Evolutionary conservation across 1,284 basidiomycete genomes (phyloP), one percentile per base, ranked within the genome.

Genomic region (Rhodotorula sp.): DNA sequence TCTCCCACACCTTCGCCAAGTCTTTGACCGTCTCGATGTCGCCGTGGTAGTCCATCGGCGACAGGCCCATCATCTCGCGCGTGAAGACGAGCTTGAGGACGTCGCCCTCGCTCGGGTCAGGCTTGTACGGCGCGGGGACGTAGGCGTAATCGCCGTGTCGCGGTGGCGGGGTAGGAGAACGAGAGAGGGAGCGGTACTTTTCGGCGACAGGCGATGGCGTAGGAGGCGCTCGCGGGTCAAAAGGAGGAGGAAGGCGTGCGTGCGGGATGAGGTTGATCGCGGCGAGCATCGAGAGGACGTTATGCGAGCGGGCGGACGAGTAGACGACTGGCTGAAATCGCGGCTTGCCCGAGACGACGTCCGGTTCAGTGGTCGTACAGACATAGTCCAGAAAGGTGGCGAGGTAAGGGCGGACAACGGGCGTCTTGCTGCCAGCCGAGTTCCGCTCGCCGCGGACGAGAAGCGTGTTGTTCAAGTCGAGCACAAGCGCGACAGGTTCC

Each of bases 401-500:
- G 46, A 72, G 66, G 66, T 73, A 74, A 20, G 73, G 73, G 8
- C 73, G 54, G 1, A 59, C 68, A 24, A 72, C n/a, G 34, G 73
- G 73, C 19, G 53, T 34, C 44, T 60, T 64, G 10, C 60, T 64
- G n/a, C 58, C 64, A 1, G 9, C 20, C 1, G 46, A 7, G n/a
- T 56, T 54, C 13, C 68, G 51, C 30, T 66, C 52, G 22, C 54
- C 48, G 24, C 73, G 73, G 52, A 61, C 70, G 2, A 74, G 60
- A 17, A 74, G 52, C 27, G 71, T 72, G 59, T 74, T 67, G 54
- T 74, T 74, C 27, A 74, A 55, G 46, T 74, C 73, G 29, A 74
- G 66, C 17, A 74, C 46, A 20, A 74, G 39, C 44, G 64, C 46
- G 5, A 56, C 51, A 4, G 73, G 71, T 19, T 66, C 49, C 22